A percentile compares a stretch with the other conserved stretches of the same genome.
Evolutionary conservation across 257 asterid genomes (phyloP).

Genomic region (Ilex asprella): DNA sequence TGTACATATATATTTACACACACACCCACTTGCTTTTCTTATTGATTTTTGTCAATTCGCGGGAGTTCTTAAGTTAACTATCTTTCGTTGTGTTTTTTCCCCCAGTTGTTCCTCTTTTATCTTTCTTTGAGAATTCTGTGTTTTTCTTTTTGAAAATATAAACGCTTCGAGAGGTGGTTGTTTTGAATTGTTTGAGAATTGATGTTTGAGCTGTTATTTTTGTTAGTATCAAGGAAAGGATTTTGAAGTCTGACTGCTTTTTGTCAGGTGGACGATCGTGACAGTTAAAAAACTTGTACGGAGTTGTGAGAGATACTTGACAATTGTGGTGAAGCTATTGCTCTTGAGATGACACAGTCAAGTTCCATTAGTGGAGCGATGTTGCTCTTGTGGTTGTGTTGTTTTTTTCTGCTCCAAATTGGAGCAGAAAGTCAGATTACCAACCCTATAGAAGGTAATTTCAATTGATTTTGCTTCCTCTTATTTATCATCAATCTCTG

Average conservation of each 20-base stretch:
- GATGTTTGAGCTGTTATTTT: background rate
- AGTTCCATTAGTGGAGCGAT: slow-evolving; percentile 28
- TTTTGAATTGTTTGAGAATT: background rate
- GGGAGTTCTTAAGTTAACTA: too few relatives aligned
- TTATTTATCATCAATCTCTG: background rate
- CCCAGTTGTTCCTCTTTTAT: too few relatives aligned
- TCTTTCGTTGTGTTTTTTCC: too few relatives aligned
- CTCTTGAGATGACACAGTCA: slow-evolving; percentile 21
- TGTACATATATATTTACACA: too few relatives aligned
- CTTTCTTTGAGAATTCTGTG: too few relatives aligned
- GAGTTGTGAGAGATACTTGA: slow-evolving; percentile 19
- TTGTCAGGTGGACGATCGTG: background rate
- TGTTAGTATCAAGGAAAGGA: too few relatives aligned
- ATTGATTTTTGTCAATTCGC: too few relatives aligned
- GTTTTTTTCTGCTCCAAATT: slow-evolving; percentile 36
- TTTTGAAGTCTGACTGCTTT: background rate
- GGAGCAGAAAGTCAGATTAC: slow-evolving; percentile 50
- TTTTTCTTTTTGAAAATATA: too few relatives aligned
- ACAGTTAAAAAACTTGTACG: background rate
- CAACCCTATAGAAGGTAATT: slow-evolving; percentile 72
- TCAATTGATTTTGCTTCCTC: background rate
- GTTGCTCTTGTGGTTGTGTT: slow-evolving; percentile 45
- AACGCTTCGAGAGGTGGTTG: too few relatives aligned
- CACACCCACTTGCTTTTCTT: too few relatives aligned
- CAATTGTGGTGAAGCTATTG: slow-evolving; percentile 21